Base-by-base conservation (phyloP, 805 yeast genomes). In the Naumovozyma baii region DNA sequence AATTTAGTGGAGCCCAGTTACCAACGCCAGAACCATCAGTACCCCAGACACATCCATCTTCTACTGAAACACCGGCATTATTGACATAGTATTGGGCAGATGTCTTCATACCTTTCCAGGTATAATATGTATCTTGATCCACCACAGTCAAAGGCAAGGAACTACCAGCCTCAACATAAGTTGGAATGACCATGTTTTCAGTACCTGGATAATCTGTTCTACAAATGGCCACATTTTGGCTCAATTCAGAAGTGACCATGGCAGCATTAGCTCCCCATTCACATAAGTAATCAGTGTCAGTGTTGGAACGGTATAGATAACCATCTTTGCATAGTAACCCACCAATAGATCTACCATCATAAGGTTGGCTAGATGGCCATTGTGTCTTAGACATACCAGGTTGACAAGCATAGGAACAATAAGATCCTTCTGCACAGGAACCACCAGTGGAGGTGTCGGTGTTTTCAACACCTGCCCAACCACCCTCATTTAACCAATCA, bases 161-260 rank as follows among this genome's bases (percentile, higher is more conserved):
- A 31, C 69, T 54, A 55, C 95, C 95, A 44, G 83, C 85, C 33
- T 62, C 64, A 43, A 88, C 83, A 46, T 74, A 69, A 45, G 96
- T 87, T 64, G 98, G 97, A 47, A 90, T 74, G 52, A 79, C 94
- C 97, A 90, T 92, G 76, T 88, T 87, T 73, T 90, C 98, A 50
- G 96, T 81, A 72, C 98, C 98, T 60, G 98, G 98, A 77, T 90
- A 90, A 66, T 90, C 98, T 49, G 98, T 90, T 73, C 96, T 83
- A 76, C 98, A 92, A 59, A 92, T 70, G 44, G 97, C 90, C 56
- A 90, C 90, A 41, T 71, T 72, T 47, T 80, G 60, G 49, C 63
- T 57, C 45, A 87, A 67, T 57, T 83, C 71, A 54, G 78, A 75
- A 45, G 72, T 83, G 53, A 83, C 90, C 39, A 64, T 61, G 38